Evolutionary conservation across 1,284 basidiomycete species (phyloP).

Genomic region (Rhodofomes roseus): DNA sequence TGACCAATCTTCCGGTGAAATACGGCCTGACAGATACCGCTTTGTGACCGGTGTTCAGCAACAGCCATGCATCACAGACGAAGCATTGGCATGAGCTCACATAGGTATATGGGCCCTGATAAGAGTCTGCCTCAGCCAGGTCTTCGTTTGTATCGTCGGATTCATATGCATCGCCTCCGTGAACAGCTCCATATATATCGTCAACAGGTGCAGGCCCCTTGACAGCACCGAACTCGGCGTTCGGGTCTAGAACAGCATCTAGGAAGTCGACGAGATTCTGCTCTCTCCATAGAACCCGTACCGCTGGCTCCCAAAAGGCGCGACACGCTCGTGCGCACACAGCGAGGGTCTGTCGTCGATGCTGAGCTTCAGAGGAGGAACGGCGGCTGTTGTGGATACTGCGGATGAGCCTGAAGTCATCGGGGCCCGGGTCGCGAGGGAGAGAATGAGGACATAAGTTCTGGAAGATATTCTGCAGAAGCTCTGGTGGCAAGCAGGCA

Average conservation of each 20-base stretch:
- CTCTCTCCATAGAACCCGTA: not conserved
- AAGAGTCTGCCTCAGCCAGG: too few relatives aligned
- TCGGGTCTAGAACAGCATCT: not conserved
- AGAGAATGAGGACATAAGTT: too few relatives aligned
- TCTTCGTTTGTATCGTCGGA: too few relatives aligned
- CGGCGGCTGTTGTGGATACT: too few relatives aligned
- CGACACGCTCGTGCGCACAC: not conserved
- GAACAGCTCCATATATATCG: not conserved
- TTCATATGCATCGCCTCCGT: too few relatives aligned
- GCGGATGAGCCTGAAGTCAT: too few relatives aligned
- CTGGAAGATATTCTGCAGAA: too few relatives aligned
- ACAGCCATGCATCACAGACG: not conserved
- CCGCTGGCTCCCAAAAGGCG: not conserved
- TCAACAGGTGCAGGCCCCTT: not conserved
- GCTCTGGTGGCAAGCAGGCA: too few relatives aligned
- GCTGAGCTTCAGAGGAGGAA: too few relatives aligned
- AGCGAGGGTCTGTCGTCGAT: not conserved
- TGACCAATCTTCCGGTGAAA: not conserved
- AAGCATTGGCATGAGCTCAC: not conserved
- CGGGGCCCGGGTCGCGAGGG: too few relatives aligned
- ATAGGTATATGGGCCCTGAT: too few relatives aligned
- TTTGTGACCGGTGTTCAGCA: not conserved
- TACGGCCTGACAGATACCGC: not conserved
- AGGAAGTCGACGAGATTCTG: not conserved
- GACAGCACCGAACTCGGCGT: not conserved